Percentiles rank a stretch among this genome's conserved stretches.
Conservation (phyloP, 2,329 filamentous ascomycete species). For the Emericellopsis cladophorae region DNA sequence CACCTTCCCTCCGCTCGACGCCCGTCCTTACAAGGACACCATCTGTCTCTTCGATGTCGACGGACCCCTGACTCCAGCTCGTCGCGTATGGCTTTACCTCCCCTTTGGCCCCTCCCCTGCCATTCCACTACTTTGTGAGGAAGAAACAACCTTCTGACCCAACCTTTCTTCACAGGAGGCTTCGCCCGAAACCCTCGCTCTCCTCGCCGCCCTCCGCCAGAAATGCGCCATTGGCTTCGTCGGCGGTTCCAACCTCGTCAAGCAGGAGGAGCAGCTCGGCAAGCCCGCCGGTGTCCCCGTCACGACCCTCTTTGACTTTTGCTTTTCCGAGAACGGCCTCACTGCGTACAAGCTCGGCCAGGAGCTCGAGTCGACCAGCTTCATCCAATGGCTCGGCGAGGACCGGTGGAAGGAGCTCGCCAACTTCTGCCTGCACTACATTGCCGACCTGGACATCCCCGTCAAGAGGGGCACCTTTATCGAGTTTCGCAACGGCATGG, state of each 20-base stretch:
- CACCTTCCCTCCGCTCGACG: slow-evolving; percentile 59
- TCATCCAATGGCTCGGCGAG: slow-evolving; percentile 89
- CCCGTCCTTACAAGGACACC: slow-evolving; percentile 84
- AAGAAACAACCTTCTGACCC: background rate
- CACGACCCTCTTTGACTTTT: slow-evolving; percentile 87
- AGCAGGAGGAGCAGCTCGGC: slow-evolving; percentile 95
- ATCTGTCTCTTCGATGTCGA: slow-evolving; percentile 96
- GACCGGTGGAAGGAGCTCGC: slow-evolving; percentile 65
- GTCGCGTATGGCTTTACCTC: slow-evolving; percentile 45
- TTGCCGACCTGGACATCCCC: slow-evolving; percentile 73
- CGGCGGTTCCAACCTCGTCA: slow-evolving; percentile 79
- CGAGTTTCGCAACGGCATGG: slow-evolving; percentile 86
- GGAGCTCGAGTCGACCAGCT: slow-evolving; percentile 64
- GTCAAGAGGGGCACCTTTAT: slow-evolving; percentile 76
- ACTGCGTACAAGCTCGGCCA: slow-evolving; percentile 78
- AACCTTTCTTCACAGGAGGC: slow-evolving; percentile 34
- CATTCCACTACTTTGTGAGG: background rate
- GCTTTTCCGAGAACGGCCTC: slow-evolving; percentile 93
- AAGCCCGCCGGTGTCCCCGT: slow-evolving; percentile 49
- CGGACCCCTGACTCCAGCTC: slow-evolving; percentile 74
- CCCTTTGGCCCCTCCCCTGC: background rate
- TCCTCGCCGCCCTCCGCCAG: slow-evolving; percentile 70
- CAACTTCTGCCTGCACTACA: slow-evolving; percentile 66
- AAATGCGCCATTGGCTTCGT: slow-evolving; percentile 87
- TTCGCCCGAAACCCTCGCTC: slow-evolving; percentile 68